Evolutionary conservation across 495 filamentous ascomycete genomes (phyloP), one percentile per base, ranked within the genome.

Genomic region (Aspergillus sclerotioniger): DNA sequence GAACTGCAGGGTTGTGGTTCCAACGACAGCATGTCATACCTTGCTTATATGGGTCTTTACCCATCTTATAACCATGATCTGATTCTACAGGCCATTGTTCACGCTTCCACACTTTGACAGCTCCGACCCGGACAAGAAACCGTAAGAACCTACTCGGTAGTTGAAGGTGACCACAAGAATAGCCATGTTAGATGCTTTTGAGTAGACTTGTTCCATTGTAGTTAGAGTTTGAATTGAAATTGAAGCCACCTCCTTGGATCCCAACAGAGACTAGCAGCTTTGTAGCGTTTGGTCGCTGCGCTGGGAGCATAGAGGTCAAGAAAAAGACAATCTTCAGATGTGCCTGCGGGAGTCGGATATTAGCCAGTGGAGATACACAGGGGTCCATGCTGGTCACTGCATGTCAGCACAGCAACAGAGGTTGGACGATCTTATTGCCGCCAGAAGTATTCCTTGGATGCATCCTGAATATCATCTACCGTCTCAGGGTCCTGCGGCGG

Each of bases 191-290:
- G 84, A 84, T 9, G 81, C 82, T 61, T 61, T 78, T 51, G 43
- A 92, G 78, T 6, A 91, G 74, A 19, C 78, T 76, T 3, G 74
- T 78, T 1, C 83, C 88, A 62, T 91, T 84, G 67, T 82, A 84
- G 68, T 90, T 87, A 0, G 82, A 71, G 64, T 89, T 90, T 45
- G 80, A 76, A 62, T 85, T 77, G 0, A 59, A 51, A 10, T 82
- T 84, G 67, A 89, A 91, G 16, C 88, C 89, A 15, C 89, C 89
- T n/a, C 89, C 89, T 62, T 89, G 86, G 51, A 92, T 87, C 60
- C 82, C 91, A 48, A 91, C 79, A 73, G 80, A 91, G 2, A 91
- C 87, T 0, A 87, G 88, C 1, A 89, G 82, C 61, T 41, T 71
- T 17, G 57, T 58, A 17, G 62, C 48, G 0, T 74, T 79, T 4